A percentile compares a stretch with the other conserved stretches of the same genome.
These are phyloP conservation scores for Xylaria sp. DNA, from an alignment of 2,329 filamentous ascomycete genomes.

Conservation along the genomic window DNA sequence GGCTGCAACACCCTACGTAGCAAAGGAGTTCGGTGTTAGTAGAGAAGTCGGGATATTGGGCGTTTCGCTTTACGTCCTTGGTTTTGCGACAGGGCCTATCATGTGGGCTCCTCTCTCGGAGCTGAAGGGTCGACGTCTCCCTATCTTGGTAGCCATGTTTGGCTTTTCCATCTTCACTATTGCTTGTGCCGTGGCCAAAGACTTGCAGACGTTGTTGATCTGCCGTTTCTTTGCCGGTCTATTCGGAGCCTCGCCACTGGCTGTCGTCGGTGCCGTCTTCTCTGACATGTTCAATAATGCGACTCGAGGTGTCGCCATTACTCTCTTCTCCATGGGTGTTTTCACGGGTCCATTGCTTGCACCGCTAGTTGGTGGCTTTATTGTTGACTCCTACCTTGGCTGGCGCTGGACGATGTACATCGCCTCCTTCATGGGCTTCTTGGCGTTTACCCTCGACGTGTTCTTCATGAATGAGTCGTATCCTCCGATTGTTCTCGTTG, in stretches of 20 bases:
- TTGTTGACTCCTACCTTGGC: conserved; percentile 68
- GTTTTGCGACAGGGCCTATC: conserved; percentile 69
- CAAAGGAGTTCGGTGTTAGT: conserved; percentile 67
- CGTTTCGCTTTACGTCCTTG: conserved; percentile 76
- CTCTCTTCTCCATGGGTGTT: conserved; percentile 68
- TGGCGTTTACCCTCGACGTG: conserved; percentile 67
- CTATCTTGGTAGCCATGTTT: conserved; percentile 70
- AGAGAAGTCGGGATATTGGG: conserved; percentile 71
- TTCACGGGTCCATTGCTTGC: conserved; percentile 75
- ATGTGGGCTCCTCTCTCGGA: conserved; percentile 80
- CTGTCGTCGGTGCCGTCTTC: conserved; percentile 76
- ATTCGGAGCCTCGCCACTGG: conserved; percentile 74
- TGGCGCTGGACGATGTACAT: conserved; percentile 81
- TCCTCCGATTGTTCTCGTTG: conserved; percentile 71
- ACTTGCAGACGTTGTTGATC: conserved; percentile 74
- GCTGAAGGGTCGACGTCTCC: conserved; percentile 72
- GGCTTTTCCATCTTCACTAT: conserved; percentile 76
- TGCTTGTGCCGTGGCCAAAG: conserved; percentile 71
- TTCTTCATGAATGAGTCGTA: conserved; percentile 76
- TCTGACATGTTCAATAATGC: conserved; percentile 76
- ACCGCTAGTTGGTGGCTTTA: conserved; percentile 76
- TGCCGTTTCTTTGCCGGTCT: conserved; percentile 79
- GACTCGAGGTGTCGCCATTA: conserved; percentile 67
- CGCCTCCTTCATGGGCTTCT: conserved; percentile 69
- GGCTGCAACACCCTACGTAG: conserved; percentile 67